Base-by-base conservation (phyloP, 441 rosid genomes). In the Eutrema salsugineum region DNA sequence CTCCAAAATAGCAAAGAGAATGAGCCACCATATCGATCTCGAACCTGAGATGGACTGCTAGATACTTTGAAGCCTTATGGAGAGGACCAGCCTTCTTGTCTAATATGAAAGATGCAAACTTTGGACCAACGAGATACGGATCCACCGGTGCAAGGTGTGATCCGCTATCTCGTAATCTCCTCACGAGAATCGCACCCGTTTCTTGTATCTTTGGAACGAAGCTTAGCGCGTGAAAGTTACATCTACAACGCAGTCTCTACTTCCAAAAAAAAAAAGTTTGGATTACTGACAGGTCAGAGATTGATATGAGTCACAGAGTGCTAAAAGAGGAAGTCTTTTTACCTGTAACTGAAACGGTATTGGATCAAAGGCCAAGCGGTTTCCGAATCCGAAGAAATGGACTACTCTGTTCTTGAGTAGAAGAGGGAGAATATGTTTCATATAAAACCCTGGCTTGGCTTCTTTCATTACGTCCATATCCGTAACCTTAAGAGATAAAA, bases 11-110 rank as follows among this genome's bases (percentile, higher is more conserved):
- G 57, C 99, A 96, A 8, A 90, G 80, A 53, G 99, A 96, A 87
- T 96, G 98, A 75, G 99, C 98, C 28, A 93, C 94, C 99, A 96
- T 96, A 64, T 96, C 98, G 8, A 96, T 91, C 82, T 96, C 99
- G 71, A 93, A 96, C 69, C 99, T 86, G 71, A 96, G 83, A 75
- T 93, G 99, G 33, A 96, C 54, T 44, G 97, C 90, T 68, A 96
- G 85, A 79, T 88, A 96, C 81, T 68, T 88, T 24, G 96, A 84
- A 77, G 86, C 77, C 73, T 89, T 93, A 40, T 40, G 77, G 7
- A 79, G 63, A 61, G 42, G 83, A 61, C 73, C 80, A 0, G 53
- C 63, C 71, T 83, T 81, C 67, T 49, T 85, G 62, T 86, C 79
- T 67, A 70, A 43, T 36, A 79, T 77, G 32, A 83, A 75, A 3